These are phyloP conservation scores for Endotrypanum monterogeii DNA, from an alignment of 208 protist genomes.

Conservation along the genomic window DNA sequence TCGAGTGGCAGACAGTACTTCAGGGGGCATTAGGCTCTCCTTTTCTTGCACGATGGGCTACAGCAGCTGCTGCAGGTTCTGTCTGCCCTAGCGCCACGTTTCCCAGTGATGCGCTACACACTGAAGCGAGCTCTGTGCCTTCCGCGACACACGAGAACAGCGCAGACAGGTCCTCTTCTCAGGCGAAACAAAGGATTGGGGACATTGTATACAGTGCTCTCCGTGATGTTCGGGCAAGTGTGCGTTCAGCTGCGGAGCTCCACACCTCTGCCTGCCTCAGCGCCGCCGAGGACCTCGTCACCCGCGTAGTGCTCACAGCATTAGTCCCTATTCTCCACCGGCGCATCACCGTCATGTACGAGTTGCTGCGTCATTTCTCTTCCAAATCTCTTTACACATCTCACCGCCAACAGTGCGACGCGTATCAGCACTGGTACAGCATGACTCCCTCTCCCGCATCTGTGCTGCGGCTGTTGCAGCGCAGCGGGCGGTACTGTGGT, in stretches of 20 bases:
- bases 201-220: neutral
- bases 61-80: neutral
- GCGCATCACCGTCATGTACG: slow-evolving; percentile 72
- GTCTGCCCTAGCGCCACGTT: neutral
- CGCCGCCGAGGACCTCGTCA: slow-evolving; percentile 31
- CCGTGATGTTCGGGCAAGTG: neutral
- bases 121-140: neutral
- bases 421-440: slow-evolving; percentile 66
- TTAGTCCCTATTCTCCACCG: slow-evolving; percentile 57
- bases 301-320: slow-evolving; percentile 45
- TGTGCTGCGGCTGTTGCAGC: slow-evolving; percentile 62
- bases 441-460: slow-evolving; percentile 49
- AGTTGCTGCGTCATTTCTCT: slow-evolving; percentile 63
- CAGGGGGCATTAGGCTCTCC: slow-evolving; percentile 11
- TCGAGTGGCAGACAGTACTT: slow-evolving; percentile 17
- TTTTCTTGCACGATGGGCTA: slow-evolving; percentile 5
- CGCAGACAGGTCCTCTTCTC: neutral
- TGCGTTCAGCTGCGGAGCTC: slow-evolving; percentile 10
- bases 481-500: slow-evolving; percentile 36
- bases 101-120: neutral
- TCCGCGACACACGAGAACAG: neutral
- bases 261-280: slow-evolving; percentile 22
- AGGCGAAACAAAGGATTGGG: neutral
- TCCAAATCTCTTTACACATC: slow-evolving; percentile 45
- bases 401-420: slow-evolving; percentile 37